Conservation (phyloP, 352 stramenopile genomes). For the Phytophthora sp. region DNA sequence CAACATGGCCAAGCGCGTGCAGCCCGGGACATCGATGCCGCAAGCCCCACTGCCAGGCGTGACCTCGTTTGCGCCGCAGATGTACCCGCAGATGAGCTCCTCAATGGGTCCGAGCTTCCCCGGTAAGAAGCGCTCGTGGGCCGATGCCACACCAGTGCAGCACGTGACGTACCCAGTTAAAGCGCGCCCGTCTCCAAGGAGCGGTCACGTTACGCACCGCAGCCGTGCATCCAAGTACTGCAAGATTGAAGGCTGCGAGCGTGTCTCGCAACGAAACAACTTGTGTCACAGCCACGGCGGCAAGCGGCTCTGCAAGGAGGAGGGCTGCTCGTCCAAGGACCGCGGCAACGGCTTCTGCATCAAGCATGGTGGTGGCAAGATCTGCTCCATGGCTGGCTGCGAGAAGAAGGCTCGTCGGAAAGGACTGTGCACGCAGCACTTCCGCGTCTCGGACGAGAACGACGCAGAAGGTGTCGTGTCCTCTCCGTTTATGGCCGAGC, state of each 20-base stretch:
- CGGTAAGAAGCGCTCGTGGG: slow-evolving; percentile 44
- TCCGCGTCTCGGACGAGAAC: slow-evolving; percentile 58
- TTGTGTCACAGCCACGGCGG: slow-evolving; percentile 83
- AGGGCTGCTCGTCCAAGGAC: slow-evolving; percentile 79
- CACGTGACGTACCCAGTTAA: slow-evolving; percentile 22
- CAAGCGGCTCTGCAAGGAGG: slow-evolving; percentile 84
- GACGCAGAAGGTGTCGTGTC: slow-evolving; percentile 17
- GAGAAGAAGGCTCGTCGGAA: slow-evolving; percentile 87
- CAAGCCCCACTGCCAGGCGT: slow-evolving; percentile 17
- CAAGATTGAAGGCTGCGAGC: slow-evolving; percentile 82
- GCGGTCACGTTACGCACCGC: slow-evolving; percentile 37
- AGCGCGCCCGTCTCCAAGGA: slow-evolving; percentile 23
- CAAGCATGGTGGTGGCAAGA: slow-evolving; percentile 83
- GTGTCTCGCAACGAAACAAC: slow-evolving; percentile 85
- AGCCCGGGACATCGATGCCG: slow-evolving; percentile 7
- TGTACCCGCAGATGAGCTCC: slow-evolving; percentile 27
- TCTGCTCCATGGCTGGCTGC: slow-evolving; percentile 75
- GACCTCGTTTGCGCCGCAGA: slow-evolving; percentile 18
- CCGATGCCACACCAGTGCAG: slow-evolving; percentile 26
- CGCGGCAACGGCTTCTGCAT: slow-evolving; percentile 86
- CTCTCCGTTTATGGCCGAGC: slow-evolving; percentile 28
- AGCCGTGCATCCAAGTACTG: slow-evolving; percentile 89
- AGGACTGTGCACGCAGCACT: slow-evolving; percentile 84
- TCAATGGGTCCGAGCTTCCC: slow-evolving; percentile 31
- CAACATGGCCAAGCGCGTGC: slow-evolving; percentile 38